These are phyloP conservation scores for Trichoderma erinaceum DNA, from an alignment of 495 filamentous ascomycete genomes.

Conservation along the genomic window DNA sequence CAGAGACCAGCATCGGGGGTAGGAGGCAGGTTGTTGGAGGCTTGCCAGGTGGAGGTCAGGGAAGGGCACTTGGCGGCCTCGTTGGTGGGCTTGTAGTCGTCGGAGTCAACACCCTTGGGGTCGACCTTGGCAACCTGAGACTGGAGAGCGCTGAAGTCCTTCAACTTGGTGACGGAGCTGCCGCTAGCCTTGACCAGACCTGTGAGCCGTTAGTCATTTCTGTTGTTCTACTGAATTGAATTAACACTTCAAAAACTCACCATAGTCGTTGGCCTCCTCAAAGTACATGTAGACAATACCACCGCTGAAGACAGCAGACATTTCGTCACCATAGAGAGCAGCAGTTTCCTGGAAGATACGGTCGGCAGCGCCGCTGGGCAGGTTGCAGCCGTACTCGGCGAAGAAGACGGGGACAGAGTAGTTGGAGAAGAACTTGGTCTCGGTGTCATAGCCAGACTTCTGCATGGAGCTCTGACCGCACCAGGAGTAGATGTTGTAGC, in stretches of 20 bases:
- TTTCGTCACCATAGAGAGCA: slow-evolving; percentile 70
- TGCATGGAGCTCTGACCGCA: slow-evolving; percentile 74
- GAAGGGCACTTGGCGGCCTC: slow-evolving; percentile 68
- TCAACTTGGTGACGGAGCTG: slow-evolving; percentile 51
- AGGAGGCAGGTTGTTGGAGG: slow-evolving; percentile 66
- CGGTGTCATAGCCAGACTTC: slow-evolving; percentile 67
- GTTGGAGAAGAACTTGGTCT: slow-evolving; percentile 74
- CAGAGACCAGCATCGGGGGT: slow-evolving; percentile 70
- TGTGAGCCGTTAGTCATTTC: slow-evolving; percentile 16
- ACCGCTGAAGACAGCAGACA: slow-evolving; percentile 83
- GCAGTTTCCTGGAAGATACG: slow-evolving; percentile 82
- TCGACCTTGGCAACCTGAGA: slow-evolving; percentile 59
- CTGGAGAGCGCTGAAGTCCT: slow-evolving; percentile 71
- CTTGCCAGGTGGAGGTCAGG: slow-evolving; percentile 59
- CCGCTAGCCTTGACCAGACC: slow-evolving; percentile 61
- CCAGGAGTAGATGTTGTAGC: slow-evolving; percentile 99
- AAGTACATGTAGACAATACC: slow-evolving; percentile 98
- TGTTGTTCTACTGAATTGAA: neutral
- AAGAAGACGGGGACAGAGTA: slow-evolving; percentile 95
- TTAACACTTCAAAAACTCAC: slow-evolving; percentile 30
- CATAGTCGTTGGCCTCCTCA: slow-evolving; percentile 85
- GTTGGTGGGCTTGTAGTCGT: slow-evolving; percentile 72
- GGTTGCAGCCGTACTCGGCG: slow-evolving; percentile 95
- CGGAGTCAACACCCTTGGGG: slow-evolving; percentile 59
- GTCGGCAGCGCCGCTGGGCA: slow-evolving; percentile 47